Evolutionary conservation across 2,329 filamentous ascomycete species (phyloP).

Genomic region (Sclerotiophoma versabilis): DNA sequence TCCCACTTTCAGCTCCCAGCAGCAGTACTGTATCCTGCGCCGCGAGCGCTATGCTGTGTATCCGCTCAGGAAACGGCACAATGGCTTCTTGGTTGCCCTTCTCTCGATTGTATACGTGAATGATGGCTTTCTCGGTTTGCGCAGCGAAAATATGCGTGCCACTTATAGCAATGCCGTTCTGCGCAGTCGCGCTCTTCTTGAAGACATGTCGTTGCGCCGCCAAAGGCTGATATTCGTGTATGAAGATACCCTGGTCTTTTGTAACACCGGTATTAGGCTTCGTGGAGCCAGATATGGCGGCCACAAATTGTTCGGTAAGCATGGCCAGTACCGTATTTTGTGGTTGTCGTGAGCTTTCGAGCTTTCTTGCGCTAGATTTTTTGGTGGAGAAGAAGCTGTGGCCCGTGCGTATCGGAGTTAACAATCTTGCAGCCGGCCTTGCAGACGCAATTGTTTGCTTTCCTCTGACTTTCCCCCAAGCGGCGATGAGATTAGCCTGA

Average conservation of each 20-base stretch:
- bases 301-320: constrained; percentile 60
- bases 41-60: constrained; percentile 77
- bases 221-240: constrained; percentile 81
- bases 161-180: constrained; percentile 81
- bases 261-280: constrained; percentile 57
- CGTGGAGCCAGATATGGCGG: constrained; percentile 55
- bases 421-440: neutral
- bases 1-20: constrained; percentile 83
- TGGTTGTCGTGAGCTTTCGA: constrained; percentile 17
- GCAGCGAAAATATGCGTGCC: constrained; percentile 87
- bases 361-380: neutral
- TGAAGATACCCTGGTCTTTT: constrained; percentile 86
- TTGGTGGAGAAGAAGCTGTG: neutral
- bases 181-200: constrained; percentile 88
- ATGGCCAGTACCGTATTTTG: constrained; percentile 39
- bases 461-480: too few relatives aligned
- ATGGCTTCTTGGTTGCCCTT: constrained; percentile 88
- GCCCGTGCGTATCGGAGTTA: constrained; percentile 3
- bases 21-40: constrained; percentile 73
- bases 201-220: constrained; percentile 77
- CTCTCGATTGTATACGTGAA: constrained; percentile 88
- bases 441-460: neutral
- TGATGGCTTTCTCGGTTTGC: constrained; percentile 87
- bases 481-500: too few relatives aligned
- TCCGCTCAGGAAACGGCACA: constrained; percentile 85